Evolutionary conservation across 352 stramenopile species (phyloP).

Genomic region (Phytophthora agathidicida): DNA sequence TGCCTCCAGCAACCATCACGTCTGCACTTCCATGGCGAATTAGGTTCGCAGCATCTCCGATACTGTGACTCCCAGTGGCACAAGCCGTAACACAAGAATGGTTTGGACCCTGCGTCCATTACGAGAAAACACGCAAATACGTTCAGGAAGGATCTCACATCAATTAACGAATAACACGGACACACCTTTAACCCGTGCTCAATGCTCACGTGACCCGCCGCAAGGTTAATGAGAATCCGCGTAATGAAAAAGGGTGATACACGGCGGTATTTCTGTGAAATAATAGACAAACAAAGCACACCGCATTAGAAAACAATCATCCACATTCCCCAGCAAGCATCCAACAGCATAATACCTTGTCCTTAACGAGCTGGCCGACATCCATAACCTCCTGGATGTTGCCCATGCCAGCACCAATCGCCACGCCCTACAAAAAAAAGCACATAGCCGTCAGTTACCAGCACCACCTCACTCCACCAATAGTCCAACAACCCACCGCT

Average conservation of each 20-base stretch:
- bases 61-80: slow-evolving; percentile 96
- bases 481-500: slow-evolving; percentile 38
- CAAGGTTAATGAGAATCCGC: slow-evolving; percentile 93
- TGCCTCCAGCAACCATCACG: slow-evolving; percentile 96
- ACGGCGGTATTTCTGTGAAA: slow-evolving; percentile 79
- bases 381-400: slow-evolving; percentile 89
- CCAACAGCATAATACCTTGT: slow-evolving; percentile 60
- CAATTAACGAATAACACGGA: no score
- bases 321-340: background rate
- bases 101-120: slow-evolving; percentile 89
- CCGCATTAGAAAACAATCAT: background rate
- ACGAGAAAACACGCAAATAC: background rate
- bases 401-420: slow-evolving; percentile 84
- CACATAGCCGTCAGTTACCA: background rate
- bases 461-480: background rate
- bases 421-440: slow-evolving; percentile 63
- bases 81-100: slow-evolving; percentile 97
- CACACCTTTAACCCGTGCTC: slow-evolving; percentile 87
- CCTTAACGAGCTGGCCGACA: slow-evolving; percentile 61
- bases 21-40: slow-evolving; percentile 91
- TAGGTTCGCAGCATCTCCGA: slow-evolving; percentile 94
- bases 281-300: background rate
- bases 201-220: slow-evolving; percentile 92
- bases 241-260: slow-evolving; percentile 95
- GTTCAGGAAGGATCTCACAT: no score